Evolutionary conservation across 148 eudicot species (phyloP).

Genomic region (Polygonum maritimum): DNA sequence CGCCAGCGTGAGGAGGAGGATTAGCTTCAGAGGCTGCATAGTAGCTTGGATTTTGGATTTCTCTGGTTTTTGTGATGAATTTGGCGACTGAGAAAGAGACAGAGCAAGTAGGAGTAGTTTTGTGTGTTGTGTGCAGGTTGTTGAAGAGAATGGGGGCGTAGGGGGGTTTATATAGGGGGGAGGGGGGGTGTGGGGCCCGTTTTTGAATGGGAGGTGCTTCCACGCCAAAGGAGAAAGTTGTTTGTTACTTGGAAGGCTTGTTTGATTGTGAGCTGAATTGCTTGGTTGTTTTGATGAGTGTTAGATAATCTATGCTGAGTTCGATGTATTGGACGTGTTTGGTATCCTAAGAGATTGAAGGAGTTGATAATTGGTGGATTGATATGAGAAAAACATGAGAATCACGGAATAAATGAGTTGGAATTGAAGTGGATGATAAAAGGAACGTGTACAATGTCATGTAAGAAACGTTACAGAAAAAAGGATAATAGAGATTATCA

Average conservation of each 20-base stretch:
- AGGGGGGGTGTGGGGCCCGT: neutral
- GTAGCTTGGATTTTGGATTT: neutral
- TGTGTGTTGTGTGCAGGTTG: neutral
- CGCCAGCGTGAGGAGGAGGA: slow-evolving; percentile 3
- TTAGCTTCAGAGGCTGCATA: slow-evolving; percentile 8
- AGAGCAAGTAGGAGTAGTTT: neutral
- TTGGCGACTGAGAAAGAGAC: neutral
- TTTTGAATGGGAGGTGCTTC: neutral
- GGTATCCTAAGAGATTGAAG: too few relatives aligned
- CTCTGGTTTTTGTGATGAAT: neutral
- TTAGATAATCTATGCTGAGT: too few relatives aligned
- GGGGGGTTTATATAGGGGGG: neutral
- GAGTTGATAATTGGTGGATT: too few relatives aligned
- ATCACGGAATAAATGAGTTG: too few relatives aligned
- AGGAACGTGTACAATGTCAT: too few relatives aligned
- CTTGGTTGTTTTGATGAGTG: too few relatives aligned
- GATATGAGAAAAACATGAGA: too few relatives aligned
- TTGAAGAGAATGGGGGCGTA: neutral
- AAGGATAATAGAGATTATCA: too few relatives aligned
- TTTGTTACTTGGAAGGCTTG: neutral
- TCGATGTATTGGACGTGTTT: too few relatives aligned
- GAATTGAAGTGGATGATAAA: too few relatives aligned
- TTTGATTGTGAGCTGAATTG: neutral
- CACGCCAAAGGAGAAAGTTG: neutral
- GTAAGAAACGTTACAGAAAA: too few relatives aligned